Evolutionary conservation across 2,329 filamentous ascomycete genomes (phyloP).

Genomic region (Emmonsia crescens): DNA sequence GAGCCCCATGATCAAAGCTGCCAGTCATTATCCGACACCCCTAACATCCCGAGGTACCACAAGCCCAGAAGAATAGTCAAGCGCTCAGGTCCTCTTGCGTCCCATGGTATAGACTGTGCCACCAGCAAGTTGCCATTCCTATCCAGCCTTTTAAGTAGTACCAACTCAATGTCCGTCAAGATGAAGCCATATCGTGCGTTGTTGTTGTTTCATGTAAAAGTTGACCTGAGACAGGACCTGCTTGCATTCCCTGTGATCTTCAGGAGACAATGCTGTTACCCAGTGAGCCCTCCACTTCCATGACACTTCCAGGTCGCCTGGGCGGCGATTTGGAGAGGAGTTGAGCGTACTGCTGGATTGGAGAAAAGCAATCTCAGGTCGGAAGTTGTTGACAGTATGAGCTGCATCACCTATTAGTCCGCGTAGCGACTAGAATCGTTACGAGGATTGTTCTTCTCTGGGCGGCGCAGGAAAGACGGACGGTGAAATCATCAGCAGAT

Average conservation of each 20-base stretch:
- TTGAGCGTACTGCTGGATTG: constrained; percentile 2
- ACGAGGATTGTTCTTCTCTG: too few species aligned
- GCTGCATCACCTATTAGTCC: constrained; percentile 7
- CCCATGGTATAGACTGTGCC: not conserved
- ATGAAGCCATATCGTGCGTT: constrained; percentile 10
- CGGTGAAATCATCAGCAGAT: too few species aligned
- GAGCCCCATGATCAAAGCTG: not conserved
- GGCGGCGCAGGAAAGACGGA: too few species aligned
- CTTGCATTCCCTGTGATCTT: constrained; percentile 7
- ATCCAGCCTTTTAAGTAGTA: not conserved
- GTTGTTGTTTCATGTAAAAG: constrained; percentile 13
- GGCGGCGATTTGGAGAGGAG: constrained; percentile 8
- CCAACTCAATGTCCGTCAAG: constrained; percentile 12
- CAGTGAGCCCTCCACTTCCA: constrained; percentile 10
- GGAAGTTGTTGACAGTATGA: constrained; percentile 5
- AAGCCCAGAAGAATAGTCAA: not conserved
- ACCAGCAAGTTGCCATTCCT: not conserved
- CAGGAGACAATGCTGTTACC: not conserved
- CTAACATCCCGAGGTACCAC: constrained; percentile 3
- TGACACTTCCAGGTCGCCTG: constrained; percentile 12
- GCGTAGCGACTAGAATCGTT: too few species aligned
- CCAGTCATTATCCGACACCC: not conserved
- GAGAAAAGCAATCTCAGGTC: constrained; percentile 10
- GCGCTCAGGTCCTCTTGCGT: not conserved
- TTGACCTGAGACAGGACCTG: constrained; percentile 12